Conservation (phyloP, 2,329 filamentous ascomycete species). For the Xylaria sp. region DNA sequence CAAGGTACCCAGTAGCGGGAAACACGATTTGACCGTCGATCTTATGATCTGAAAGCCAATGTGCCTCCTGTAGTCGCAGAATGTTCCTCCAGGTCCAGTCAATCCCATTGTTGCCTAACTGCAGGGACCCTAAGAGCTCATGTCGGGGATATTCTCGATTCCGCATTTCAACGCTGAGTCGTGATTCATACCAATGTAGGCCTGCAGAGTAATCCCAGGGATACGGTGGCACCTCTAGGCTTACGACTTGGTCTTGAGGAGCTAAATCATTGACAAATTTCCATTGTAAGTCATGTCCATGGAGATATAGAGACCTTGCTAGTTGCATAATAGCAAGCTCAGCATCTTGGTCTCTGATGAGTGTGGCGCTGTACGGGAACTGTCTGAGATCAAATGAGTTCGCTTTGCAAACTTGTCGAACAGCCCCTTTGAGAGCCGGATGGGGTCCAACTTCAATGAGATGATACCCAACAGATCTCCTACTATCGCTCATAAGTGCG, state of each 20-base stretch:
- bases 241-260: slow-evolving; percentile 17
- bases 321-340: not conserved
- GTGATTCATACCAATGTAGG: slow-evolving; percentile 43
- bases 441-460: slow-evolving; percentile 47
- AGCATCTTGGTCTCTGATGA: not conserved
- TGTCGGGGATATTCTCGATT: slow-evolving; percentile 48
- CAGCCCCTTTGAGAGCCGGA: slow-evolving; percentile 49
- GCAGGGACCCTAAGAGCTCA: slow-evolving; percentile 53
- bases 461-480: not conserved
- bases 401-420: slow-evolving; percentile 37
- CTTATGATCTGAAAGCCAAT: slow-evolving; percentile 23
- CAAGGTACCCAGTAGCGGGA: slow-evolving; percentile 23
- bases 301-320: not conserved
- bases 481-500: not conserved
- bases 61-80: not conserved
- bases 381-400: not conserved
- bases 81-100: slow-evolving; percentile 37
- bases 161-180: slow-evolving; percentile 44
- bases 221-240: slow-evolving; percentile 30
- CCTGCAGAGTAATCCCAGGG: slow-evolving; percentile 11
- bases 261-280: not conserved
- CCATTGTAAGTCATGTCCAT: not conserved
- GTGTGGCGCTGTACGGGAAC: not conserved
- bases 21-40: slow-evolving; percentile 15
- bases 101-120: slow-evolving; percentile 32